Base-by-base conservation (phyloP, 305 asterid species). In the Rubia tinctorum region DNA sequence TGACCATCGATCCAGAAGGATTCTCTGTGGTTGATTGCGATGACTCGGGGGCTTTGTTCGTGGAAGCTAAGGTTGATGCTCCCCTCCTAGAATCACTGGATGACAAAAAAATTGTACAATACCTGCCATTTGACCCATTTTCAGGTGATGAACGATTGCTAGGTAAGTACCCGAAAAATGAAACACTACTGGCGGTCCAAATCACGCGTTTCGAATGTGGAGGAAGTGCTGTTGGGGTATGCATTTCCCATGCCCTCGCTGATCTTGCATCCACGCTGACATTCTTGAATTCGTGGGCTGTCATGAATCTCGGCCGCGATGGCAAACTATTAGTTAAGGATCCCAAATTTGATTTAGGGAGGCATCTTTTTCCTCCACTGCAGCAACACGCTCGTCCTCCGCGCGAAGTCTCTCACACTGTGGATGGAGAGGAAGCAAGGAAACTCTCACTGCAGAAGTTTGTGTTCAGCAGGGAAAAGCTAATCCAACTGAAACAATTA, bases 281-380 rank as follows among this genome's bases (percentile, higher is more conserved):
- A 37, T 85, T 85, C 70, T 4, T 79, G 12, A 71, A 75, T n/a
- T 72, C 86, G 8, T 83, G 89, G 87, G 86, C 89, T 13, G 79
- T 73, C 3, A 58, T 42, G 2, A 77, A 76, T 51, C 75, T 79
- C 0, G 76, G 76, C 0, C 78, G 17, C 45, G 12, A 37, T 44
- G 34, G 9, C 70, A 27, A 27, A 27, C 30, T 27, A 27, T 27
- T 27, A 27, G 22, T 4, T 53, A 12, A 18, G 13, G 18, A 25
- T 78, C 80, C 0, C 47, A 27, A 27, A 27, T 27, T 27, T 27
- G 68, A 59, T 13, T 2, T 47, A 4, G 64, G 78, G 20, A 18
- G 71, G 9, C 4, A 18, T n/a, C 55, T 42, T 18, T 81, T 81
- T 12, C 74, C 79, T 9, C 80, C 80, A 0, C 53, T 53, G 14